Evolutionary conservation across 2,329 filamentous ascomycete species (phyloP).

Genomic region (Sclerotiophoma versabilis): DNA sequence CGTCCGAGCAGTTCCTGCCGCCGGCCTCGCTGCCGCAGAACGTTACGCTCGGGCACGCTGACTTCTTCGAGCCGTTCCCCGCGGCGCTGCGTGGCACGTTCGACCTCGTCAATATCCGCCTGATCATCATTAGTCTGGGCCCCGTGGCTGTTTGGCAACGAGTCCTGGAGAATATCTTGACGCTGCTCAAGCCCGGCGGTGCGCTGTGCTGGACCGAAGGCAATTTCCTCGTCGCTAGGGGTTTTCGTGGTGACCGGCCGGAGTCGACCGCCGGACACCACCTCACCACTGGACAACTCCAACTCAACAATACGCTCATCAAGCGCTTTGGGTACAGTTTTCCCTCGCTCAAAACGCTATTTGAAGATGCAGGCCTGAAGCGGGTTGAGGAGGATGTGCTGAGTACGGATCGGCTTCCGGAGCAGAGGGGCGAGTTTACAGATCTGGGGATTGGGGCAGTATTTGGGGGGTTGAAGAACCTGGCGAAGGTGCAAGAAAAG

Average conservation of each 20-base stretch:
- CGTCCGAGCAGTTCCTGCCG: slow-evolving; percentile 30
- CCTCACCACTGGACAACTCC: slow-evolving; percentile 28
- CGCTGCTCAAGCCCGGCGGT: slow-evolving; percentile 40
- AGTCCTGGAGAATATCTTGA: slow-evolving; percentile 32
- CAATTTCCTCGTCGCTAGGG: slow-evolving; percentile 33
- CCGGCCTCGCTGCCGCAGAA: slow-evolving; percentile 25
- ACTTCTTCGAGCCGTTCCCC: slow-evolving; percentile 41
- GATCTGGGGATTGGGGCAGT: slow-evolving; percentile 38
- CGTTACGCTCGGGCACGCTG: slow-evolving; percentile 29
- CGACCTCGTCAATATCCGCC: slow-evolving; percentile 41
- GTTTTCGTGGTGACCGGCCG: slow-evolving; percentile 23
- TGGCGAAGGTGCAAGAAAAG: slow-evolving; percentile 28
- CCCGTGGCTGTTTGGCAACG: slow-evolving; percentile 27
- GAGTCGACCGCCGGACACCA: slow-evolving; percentile 24
- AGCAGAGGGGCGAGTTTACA: slow-evolving; percentile 37
- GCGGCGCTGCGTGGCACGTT: slow-evolving; percentile 33
- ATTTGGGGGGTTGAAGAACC: slow-evolving; percentile 34
- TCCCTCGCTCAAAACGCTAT: slow-evolving; percentile 27
- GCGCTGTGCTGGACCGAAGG: slow-evolving; percentile 42
- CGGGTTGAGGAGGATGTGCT: slow-evolving; percentile 34
- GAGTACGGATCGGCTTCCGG: slow-evolving; percentile 35
- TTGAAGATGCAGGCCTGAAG: slow-evolving; percentile 25
- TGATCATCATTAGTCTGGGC: slow-evolving; percentile 41
- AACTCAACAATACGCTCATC: slow-evolving; percentile 30
- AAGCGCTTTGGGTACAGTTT: slow-evolving; percentile 36